A percentile compares a stretch with the other conserved stretches of the same genome.
These are phyloP conservation scores for Helotiales sp. DNA, from an alignment of 2,329 filamentous ascomycete genomes.

Conservation along the genomic window DNA sequence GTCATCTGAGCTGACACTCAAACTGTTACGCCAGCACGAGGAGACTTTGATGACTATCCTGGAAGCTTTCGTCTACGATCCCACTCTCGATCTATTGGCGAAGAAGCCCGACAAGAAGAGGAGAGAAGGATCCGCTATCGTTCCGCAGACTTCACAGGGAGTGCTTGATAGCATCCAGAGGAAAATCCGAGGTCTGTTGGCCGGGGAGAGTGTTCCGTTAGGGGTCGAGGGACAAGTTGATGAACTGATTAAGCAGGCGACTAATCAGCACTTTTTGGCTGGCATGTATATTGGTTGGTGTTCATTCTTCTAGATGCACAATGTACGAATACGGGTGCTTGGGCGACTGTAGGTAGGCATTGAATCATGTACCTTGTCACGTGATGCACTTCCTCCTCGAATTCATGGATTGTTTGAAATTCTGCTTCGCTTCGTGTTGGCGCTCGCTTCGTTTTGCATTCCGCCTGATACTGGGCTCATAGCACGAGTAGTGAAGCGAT, in stretches of 20 bases:
- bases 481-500: neutral
- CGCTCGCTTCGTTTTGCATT: neutral
- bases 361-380: too few relatives aligned
- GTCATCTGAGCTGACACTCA: conserved; percentile 84
- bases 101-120: conserved; percentile 62
- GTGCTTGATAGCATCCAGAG: conserved; percentile 86
- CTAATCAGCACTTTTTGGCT: conserved; percentile 74
- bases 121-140: conserved; percentile 37
- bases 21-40: conserved; percentile 83
- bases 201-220: conserved; percentile 86
- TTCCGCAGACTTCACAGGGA: conserved; percentile 70
- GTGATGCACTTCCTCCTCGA: neutral
- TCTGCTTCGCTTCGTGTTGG: neutral
- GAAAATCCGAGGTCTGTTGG: conserved; percentile 82
- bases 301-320: conserved; percentile 55
- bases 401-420: neutral
- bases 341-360: too few relatives aligned
- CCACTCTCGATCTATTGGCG: conserved; percentile 84
- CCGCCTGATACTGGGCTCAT: neutral
- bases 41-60: conserved; percentile 97
- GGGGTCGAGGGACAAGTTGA: conserved; percentile 98
- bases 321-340: neutral
- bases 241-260: conserved; percentile 85
- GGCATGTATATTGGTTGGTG: conserved; percentile 98
- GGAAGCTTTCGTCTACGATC: conserved; percentile 96